Evolutionary conservation across 192 early-diverging fungal genomes (phyloP).

Genomic region (Linnemannia exigua): DNA sequence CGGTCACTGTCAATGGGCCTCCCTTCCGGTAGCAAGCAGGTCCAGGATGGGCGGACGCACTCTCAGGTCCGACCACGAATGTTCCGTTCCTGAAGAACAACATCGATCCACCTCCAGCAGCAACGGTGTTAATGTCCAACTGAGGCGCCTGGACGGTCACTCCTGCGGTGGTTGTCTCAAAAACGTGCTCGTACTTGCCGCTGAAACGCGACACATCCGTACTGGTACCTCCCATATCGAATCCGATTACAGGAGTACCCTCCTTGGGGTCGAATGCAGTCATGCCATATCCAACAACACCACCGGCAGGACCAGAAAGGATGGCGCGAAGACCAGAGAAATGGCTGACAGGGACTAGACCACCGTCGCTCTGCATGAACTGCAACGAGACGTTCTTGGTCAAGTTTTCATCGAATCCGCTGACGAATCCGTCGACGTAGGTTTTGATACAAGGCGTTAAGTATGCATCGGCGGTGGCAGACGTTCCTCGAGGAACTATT

Average conservation of each 20-base stretch:
- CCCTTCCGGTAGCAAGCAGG: conserved; percentile 96
- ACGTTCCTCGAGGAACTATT: conserved; percentile 93
- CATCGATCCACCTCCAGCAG: conserved; percentile 95
- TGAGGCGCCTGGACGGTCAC: conserved; percentile 97
- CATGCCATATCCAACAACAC: conserved; percentile 86
- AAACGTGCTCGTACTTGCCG: conserved; percentile 92
- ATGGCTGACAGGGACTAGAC: conserved; percentile 85
- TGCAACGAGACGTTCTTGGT: conserved; percentile 70
- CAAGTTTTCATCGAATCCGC: conserved; percentile 86
- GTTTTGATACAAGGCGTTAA: conserved; percentile 91
- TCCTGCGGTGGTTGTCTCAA: conserved; percentile 93
- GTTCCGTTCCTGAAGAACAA: conserved; percentile 95
- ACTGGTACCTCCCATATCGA: conserved; percentile 96
- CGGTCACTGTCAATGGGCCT: conserved; percentile 94
- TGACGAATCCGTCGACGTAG: conserved; percentile 88
- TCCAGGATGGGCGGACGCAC: conserved; percentile 94
- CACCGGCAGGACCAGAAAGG: conserved; percentile 95
- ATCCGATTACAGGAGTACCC: conserved; percentile 86
- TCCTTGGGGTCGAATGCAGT: conserved; percentile 64
- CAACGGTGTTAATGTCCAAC: conserved; percentile 96
- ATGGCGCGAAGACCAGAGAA: conserved; percentile 94
- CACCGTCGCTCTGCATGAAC: conserved; percentile 99
- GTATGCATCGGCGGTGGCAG: conserved; percentile 93
- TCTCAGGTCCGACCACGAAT: conserved; percentile 94
- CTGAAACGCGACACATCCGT: conserved; percentile 95